A percentile compares a stretch with the other conserved stretches of the same genome.
Conservation (phyloP, 2,329 filamentous ascomycete species). For the Penicillium occitanis region DNA sequence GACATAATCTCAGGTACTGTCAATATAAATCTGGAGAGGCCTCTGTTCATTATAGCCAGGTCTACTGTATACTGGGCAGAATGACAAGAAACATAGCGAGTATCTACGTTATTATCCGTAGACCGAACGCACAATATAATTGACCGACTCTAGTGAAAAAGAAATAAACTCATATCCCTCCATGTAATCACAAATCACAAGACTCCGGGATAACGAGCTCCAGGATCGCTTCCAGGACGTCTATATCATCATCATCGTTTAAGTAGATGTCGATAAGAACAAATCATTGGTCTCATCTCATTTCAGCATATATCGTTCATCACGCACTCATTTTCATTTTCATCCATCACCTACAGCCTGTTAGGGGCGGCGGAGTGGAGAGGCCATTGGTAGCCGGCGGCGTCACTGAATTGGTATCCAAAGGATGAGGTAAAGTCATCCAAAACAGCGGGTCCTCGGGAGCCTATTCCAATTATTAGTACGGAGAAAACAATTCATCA, state of each 20-base stretch:
- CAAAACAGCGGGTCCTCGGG: slow-evolving; percentile 89
- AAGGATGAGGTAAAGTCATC: slow-evolving; percentile 98
- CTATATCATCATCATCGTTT: slow-evolving; percentile 17
- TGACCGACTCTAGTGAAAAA: not conserved
- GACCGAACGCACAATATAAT: not conserved
- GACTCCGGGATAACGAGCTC: slow-evolving; percentile 14
- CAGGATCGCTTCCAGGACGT: slow-evolving; percentile 13
- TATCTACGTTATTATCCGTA: not conserved
- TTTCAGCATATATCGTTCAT: slow-evolving; percentile 17
- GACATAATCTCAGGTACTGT: too few species aligned
- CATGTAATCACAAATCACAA: slow-evolving; percentile 16
- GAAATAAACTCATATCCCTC: not conserved
- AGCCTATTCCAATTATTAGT: slow-evolving; percentile 59
- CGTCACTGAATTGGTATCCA: slow-evolving; percentile 98
- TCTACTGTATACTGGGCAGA: not conserved
- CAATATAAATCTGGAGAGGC: too few species aligned
- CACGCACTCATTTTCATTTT: slow-evolving; percentile 4
- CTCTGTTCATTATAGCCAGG: not conserved
- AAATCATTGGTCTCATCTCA: slow-evolving; percentile 7
- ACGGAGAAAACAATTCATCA: not conserved
- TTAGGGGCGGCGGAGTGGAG: slow-evolving; percentile 68
- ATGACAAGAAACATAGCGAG: not conserved
- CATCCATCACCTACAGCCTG: slow-evolving; percentile 66
- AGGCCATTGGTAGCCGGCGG: slow-evolving; percentile 93
- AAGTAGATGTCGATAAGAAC: not conserved